Base-by-base conservation (phyloP, 1,284 basidiomycete species). In the Chiua sp. region DNA sequence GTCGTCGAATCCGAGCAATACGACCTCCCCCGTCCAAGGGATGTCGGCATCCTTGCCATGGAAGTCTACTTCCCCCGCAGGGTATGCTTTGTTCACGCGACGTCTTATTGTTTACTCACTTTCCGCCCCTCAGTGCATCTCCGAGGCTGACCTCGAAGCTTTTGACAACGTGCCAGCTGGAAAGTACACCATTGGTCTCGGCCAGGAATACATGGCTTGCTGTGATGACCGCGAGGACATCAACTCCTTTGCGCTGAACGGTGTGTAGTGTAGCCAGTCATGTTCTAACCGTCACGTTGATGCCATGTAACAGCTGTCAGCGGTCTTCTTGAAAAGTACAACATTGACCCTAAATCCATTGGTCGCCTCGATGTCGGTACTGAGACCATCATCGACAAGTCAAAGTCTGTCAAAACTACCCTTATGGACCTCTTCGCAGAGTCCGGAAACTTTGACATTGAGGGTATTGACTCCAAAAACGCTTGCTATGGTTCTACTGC, bases 361-460 rank as follows among this genome's bases (percentile, higher is more conserved):
- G 97, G 97, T 61, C 95, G 97, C 68, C 88, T 99, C 62, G 97
- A 99, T 68, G 96, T 99, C 67, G 97, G 97, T 61, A 99, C 98
- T 35, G 98, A 99, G 79, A 98, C 98, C 56, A 94, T 99, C 80
- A 98, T 99, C 70, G 97, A 99, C 88, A 99, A 99, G 83, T 97
- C 96, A 63, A 99, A 99, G 81, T 94, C 97, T 32, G 96, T 96
- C 79, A 99, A 99, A 82, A 98, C 98, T 6, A 90, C 95, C 60
- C 87, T 99, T 64, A 99, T 99, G 97, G 94, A 98, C 79, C 90
- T 99, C 69, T 99, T 99, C 73, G 88, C 90, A 50, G 85, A 85
- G 59, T 87, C 90, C 42, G 97, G 95, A 65, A 99, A 99, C 87
- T 88, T 87, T 70, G 97, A 99, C 76, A 96, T 99, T 64, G 97